Evolutionary conservation across 495 filamentous ascomycete genomes (phyloP).

Genomic region (Chaetomium fimeti): DNA sequence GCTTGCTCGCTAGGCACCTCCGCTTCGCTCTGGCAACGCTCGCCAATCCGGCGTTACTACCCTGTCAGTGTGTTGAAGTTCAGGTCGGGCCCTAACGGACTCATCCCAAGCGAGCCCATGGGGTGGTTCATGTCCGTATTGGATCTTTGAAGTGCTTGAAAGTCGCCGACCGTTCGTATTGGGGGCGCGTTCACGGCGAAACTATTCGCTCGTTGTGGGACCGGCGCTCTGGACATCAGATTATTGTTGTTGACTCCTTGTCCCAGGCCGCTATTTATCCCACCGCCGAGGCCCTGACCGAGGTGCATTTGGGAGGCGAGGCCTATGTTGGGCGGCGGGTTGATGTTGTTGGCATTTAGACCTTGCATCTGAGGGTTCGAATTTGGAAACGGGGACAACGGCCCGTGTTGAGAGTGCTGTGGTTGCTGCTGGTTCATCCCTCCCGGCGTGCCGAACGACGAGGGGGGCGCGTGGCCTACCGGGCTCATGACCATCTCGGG

Average conservation of each 20-base stretch:
- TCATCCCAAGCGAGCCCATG: slow-evolving; percentile 41
- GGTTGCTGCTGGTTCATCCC: slow-evolving; percentile 42
- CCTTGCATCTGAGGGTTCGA: slow-evolving; percentile 39
- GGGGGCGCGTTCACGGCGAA: slow-evolving; percentile 43
- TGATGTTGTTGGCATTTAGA: slow-evolving; percentile 36
- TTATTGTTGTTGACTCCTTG: slow-evolving; percentile 31
- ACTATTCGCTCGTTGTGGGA: slow-evolving; percentile 42
- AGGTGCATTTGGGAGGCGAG: slow-evolving; percentile 35
- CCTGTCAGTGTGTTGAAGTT: slow-evolving; percentile 39
- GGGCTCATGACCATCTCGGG: slow-evolving; percentile 51
- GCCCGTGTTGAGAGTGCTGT: slow-evolving; percentile 33
- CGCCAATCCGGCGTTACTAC: slow-evolving; percentile 28
- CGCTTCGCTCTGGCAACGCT: not conserved
- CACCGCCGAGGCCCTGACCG: slow-evolving; percentile 35
- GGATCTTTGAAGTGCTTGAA: slow-evolving; percentile 46
- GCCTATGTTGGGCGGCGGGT: slow-evolving; percentile 31
- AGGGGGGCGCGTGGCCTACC: slow-evolving; percentile 39
- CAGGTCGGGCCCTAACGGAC: slow-evolving; percentile 33
- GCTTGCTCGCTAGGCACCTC: not conserved
- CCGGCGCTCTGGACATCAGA: slow-evolving; percentile 39
- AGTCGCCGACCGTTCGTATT: slow-evolving; percentile 48
- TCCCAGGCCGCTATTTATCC: slow-evolving; percentile 30
- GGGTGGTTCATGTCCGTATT: slow-evolving; percentile 41
- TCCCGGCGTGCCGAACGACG: slow-evolving; percentile 33
- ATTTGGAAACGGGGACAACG: slow-evolving; percentile 35